phyloP scores from a whole-genome alignment of 2,329 filamentous ascomycete species.

The Paraconiothyrium brasiliense region DNA sequence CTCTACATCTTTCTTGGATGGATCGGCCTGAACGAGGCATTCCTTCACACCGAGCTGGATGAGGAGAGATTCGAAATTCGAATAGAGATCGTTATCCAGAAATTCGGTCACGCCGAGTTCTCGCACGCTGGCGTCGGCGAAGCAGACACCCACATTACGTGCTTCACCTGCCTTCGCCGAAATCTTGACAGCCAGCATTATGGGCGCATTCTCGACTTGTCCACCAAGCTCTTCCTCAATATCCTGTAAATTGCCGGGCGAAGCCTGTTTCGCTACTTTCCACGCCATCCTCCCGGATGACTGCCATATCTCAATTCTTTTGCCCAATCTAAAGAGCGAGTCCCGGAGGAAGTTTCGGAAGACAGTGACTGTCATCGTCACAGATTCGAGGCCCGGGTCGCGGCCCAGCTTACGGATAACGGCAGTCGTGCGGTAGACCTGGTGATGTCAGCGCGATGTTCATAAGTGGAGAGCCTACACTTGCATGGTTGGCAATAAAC shows the following conservation, averaged over 20 bases:
- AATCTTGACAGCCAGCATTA: slow-evolving; percentile 94
- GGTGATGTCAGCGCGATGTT: slow-evolving; percentile 9
- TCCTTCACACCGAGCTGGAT: slow-evolving; percentile 97
- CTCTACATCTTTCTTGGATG: slow-evolving; percentile 84
- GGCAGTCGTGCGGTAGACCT: slow-evolving; percentile 97
- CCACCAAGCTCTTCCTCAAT: slow-evolving; percentile 94
- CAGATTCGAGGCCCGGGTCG: slow-evolving; percentile 85
- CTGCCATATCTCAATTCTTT: slow-evolving; percentile 89
- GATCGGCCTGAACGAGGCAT: slow-evolving; percentile 84
- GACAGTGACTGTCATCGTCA: slow-evolving; percentile 94
- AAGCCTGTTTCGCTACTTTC: slow-evolving; percentile 89
- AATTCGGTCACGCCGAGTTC: slow-evolving; percentile 98
- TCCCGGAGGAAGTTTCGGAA: slow-evolving; percentile 96
- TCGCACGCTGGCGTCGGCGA: slow-evolving; percentile 94
- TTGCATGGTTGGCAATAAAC: slow-evolving; percentile 80
- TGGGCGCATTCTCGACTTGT: slow-evolving; percentile 87
- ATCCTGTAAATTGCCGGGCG: slow-evolving; percentile 94
- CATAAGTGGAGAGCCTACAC: slow-evolving; percentile 28
- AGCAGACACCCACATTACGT: slow-evolving; percentile 90
- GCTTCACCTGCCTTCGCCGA: slow-evolving; percentile 87
- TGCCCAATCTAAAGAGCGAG: slow-evolving; percentile 89
- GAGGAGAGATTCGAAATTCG: slow-evolving; percentile 94
- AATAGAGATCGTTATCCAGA: slow-evolving; percentile 97
- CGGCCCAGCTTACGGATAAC: slow-evolving; percentile 90
- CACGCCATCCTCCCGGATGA: slow-evolving; percentile 84